Conservation (phyloP, 2,329 filamentous ascomycete genomes). For the Trichoderma simmonsii region DNA sequence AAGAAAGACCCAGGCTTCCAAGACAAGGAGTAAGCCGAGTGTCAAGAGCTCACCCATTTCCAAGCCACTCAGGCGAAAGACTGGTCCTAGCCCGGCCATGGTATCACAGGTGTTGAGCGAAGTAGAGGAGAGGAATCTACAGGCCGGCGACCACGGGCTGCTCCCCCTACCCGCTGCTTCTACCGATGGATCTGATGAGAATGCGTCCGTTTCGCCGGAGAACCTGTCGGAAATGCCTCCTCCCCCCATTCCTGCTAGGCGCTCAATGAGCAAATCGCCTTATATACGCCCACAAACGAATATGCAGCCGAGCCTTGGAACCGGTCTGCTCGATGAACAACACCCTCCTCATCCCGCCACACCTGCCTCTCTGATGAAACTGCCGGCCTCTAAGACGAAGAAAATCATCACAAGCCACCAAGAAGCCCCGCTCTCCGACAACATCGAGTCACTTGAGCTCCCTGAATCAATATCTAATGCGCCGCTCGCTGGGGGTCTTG, state of each 20-base stretch:
- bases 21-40: conserved; percentile 50
- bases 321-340: conserved; percentile 8
- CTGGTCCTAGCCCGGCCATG: conserved; percentile 51
- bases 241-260: conserved; percentile 63
- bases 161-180: conserved; percentile 38
- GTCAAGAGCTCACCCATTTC: conserved; percentile 71
- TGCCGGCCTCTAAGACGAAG: conserved; percentile 55
- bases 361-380: conserved; percentile 82
- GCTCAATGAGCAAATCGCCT: conserved; percentile 64
- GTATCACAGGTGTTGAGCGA: conserved; percentile 55
- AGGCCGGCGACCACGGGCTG: conserved; percentile 36
- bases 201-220: conserved; percentile 63
- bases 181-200: conserved; percentile 60
- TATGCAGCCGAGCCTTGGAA: conserved; percentile 18
- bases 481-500: conserved; percentile 29
- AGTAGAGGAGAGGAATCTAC: conserved; percentile 42
- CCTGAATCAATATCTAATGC: conserved; percentile 61
- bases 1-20: conserved; percentile 50
- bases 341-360: conserved; percentile 66
- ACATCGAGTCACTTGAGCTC: conserved; percentile 60
- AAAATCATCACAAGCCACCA: conserved; percentile 41
- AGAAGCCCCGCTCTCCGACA: conserved; percentile 46
- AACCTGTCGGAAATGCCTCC: conserved; percentile 64
- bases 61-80: conserved; percentile 60
- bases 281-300: conserved; percentile 57